Percentiles rank a stretch among this genome's conserved stretches.
Evolutionary conservation across 805 yeast genomes (phyloP).

Genomic region (Candida michaelii): DNA sequence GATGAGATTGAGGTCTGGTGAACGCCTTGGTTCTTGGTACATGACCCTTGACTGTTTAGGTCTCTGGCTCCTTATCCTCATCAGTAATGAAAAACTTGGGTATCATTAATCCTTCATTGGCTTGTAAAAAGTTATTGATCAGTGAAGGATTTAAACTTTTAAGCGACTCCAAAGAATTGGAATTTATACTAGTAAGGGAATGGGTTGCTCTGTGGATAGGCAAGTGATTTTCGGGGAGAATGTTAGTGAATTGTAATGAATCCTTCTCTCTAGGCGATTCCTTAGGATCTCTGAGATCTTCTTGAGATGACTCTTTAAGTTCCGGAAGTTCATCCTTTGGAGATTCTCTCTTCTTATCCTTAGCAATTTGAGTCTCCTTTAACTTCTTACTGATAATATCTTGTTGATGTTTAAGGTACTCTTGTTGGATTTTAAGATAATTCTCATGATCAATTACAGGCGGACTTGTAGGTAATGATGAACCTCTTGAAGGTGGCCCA

Average conservation of each 20-base stretch:
- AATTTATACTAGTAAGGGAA: conserved; percentile 10
- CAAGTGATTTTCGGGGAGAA: conserved; percentile 1
- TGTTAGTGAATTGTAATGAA: conserved; percentile 3
- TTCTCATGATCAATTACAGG: conserved; percentile 27
- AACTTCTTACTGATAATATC: conserved; percentile 22
- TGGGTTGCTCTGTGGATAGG: conserved; percentile 1
- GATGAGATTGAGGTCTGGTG: no score
- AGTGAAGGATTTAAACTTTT: conserved; percentile 9
- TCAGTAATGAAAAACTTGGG: conserved; percentile 17
- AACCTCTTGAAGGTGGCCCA: conserved; percentile 4
- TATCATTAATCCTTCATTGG: conserved; percentile 13
- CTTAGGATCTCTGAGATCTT: not conserved
- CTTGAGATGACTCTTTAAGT: not conserved
- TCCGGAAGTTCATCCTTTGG: no score
- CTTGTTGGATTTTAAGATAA: conserved; percentile 38
- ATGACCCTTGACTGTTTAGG: not conserved
- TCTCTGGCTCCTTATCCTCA: conserved; percentile 10
- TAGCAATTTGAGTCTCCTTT: conserved; percentile 8
- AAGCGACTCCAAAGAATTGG: conserved; percentile 14
- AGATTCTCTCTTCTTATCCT: not conserved
- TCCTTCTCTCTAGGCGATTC: no score
- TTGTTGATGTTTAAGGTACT: conserved; percentile 38
- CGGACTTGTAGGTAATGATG: conserved; percentile 15
- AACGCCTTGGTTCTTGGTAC: no score
- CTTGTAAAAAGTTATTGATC: conserved; percentile 16